Evolutionary conservation across 2,329 filamentous ascomycete genomes (phyloP), one percentile per base, ranked within the genome.

Genomic region (Colletotrichum sidae): DNA sequence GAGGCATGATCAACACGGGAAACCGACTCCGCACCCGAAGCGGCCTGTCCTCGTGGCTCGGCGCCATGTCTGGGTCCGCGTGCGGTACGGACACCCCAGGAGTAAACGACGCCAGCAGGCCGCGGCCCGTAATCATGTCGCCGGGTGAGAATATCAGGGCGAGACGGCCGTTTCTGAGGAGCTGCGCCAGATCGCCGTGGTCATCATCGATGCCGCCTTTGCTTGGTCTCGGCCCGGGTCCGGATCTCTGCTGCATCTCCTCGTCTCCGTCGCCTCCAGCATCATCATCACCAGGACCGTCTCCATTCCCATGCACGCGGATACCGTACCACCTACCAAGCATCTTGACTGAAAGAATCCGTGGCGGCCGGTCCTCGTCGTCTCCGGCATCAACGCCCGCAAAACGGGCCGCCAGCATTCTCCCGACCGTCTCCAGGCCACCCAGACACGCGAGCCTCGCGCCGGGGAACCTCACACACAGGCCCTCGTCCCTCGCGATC

Each of bases 61-160:
- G 35, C 13, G 34, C 45, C 13, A 12, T 12, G 12, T 35, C 34
- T n/a, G 35, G 11, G 2, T 60, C 17, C 33, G 49, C 45, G 11
- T 15, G 38, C 17, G 49, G 25, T 9, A 44, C 8, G 2, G 1
- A 49, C 35, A 2, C 37, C 6, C 4, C 25, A 25, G 4, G 25
- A 25, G 25, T 25, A 5, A 44, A 33, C 15, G 50, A 46, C 44
- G 51, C 51, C 13, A 62, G 52, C 12, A 56, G n/a, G 9, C 51
- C 61, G 10, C 44, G 44, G 7, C 57, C 61, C 10, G 13, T 44
- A n/a, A 64, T 60, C 46, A 42, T 17, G 12, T 41, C 12, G 37
- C 25, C 55, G 35, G 42, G 17, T 11, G n/a, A 42, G 38, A 47
- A 55, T 8, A 60, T 44, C 35, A 60, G 12, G 6, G 37, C 25